A percentile compares a stretch with the other conserved stretches of the same genome.
These are phyloP conservation scores for Trifolium fragiferum DNA, from an alignment of 306 rosid genomes.

Conservation along the genomic window DNA sequence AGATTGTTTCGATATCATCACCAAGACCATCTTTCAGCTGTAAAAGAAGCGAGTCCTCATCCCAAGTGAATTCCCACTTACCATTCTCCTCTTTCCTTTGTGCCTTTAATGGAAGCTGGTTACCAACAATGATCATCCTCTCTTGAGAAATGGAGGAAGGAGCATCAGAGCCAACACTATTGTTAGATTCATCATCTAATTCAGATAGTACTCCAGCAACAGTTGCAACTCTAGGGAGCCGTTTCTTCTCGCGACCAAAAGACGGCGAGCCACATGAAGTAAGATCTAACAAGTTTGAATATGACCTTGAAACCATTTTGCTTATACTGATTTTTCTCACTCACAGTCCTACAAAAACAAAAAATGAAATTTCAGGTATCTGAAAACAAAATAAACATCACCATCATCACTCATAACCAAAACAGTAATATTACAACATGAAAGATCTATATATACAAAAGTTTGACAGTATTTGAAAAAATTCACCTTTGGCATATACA, in stretches of 20 bases:
- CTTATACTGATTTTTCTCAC: slow-evolving; percentile 24
- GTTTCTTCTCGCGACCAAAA: slow-evolving; percentile 71
- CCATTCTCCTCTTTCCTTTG: slow-evolving; percentile 58
- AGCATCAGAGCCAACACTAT: slow-evolving; percentile 78
- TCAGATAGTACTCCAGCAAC: slow-evolving; percentile 86
- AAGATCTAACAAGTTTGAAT: slow-evolving; percentile 84
- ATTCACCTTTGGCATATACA: too few relatives aligned
- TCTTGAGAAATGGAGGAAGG: slow-evolving; percentile 80
- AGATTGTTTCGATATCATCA: slow-evolving; percentile 80
- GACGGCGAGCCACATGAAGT: slow-evolving; percentile 69
- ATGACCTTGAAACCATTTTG: slow-evolving; percentile 85
- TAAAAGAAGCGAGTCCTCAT: slow-evolving; percentile 86
- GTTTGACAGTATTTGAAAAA: not conserved
- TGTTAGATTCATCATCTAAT: slow-evolving; percentile 67
- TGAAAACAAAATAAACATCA: slow-evolving; percentile 31
- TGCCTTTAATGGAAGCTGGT: slow-evolving; percentile 76
- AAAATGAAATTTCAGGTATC: slow-evolving; percentile 40
- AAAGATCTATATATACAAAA: slow-evolving; percentile 13
- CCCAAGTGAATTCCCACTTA: slow-evolving; percentile 75
- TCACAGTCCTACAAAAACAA: slow-evolving; percentile 40
- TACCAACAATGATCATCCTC: slow-evolving; percentile 84
- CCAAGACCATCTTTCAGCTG: slow-evolving; percentile 93
- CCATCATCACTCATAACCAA: not conserved
- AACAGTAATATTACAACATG: slow-evolving; percentile 16
- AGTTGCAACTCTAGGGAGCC: slow-evolving; percentile 86